Evolutionary conservation across 495 filamentous ascomycete species (phyloP).

Genomic region (Lophiostoma macrostomum): DNA sequence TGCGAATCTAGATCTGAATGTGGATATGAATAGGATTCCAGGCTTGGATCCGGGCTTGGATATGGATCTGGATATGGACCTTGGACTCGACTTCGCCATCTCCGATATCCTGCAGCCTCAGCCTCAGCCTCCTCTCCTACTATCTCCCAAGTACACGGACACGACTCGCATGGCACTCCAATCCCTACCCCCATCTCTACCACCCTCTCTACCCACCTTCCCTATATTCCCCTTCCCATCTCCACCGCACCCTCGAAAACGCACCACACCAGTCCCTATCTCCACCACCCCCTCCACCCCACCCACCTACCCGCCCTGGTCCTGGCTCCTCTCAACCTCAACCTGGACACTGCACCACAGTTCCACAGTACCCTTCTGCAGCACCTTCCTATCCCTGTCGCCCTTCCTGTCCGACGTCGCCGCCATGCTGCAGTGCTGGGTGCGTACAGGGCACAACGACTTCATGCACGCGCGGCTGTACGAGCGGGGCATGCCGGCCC

Average conservation of each 20-base stretch:
- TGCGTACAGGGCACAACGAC: conserved; percentile 19
- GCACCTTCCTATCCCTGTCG: conserved; percentile 8
- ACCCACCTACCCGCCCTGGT: conserved; percentile 10
- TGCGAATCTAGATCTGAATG: too few species aligned
- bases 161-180: too few species aligned
- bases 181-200: too few species aligned
- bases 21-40: too few species aligned
- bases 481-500: conserved; percentile 13
- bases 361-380: conserved; percentile 6
- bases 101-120: too few species aligned
- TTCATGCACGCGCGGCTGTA: conserved; percentile 30
- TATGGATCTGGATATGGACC: background rate
- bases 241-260: too few species aligned
- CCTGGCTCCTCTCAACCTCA: conserved; percentile 24
- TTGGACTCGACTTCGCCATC: conserved; percentile 3
- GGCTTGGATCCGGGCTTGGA: too few species aligned
- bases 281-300: background rate
- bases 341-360: conserved; percentile 24
- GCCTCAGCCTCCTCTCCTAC: too few species aligned
- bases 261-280: too few species aligned
- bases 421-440: conserved; percentile 26
- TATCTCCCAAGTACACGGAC: too few species aligned
- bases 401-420: conserved; percentile 5
- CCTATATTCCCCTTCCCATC: conserved; percentile 8
- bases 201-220: too few species aligned